Percentiles rank a stretch among this genome's conserved stretches.
These are phyloP conservation scores for Mortierella sp. DNA, from an alignment of 371 early-diverging fungal genomes.

Conservation along the genomic window DNA sequence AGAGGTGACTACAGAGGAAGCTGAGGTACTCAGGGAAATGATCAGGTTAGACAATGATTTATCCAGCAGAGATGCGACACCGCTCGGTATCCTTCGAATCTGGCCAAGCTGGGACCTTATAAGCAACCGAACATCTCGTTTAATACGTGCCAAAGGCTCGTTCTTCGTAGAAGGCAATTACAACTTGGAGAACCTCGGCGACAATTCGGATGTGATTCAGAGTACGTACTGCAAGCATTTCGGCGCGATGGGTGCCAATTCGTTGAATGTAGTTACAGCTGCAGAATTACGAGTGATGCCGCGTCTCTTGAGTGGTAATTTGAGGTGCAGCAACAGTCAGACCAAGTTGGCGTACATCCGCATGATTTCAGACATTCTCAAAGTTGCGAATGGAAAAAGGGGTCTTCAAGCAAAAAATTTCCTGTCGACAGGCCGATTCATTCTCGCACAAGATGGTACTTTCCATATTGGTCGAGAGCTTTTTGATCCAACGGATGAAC, in stretches of 20 bases:
- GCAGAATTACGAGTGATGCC: constrained; percentile 4
- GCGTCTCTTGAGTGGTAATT: not conserved
- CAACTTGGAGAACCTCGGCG: not conserved
- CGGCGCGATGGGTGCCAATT: constrained; percentile 5
- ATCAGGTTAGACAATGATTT: not conserved
- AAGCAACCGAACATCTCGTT: not conserved
- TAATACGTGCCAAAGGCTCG: constrained; percentile 19
- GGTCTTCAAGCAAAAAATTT: not conserved
- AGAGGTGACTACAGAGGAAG: constrained; percentile 1
- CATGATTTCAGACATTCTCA: not conserved
- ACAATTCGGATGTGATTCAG: not conserved
- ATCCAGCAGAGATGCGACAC: not conserved
- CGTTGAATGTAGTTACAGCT: not conserved
- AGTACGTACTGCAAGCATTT: not conserved
- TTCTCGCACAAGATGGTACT: constrained; percentile 9
- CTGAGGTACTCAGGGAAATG: not conserved
- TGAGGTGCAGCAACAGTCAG: not conserved
- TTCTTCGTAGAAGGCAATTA: constrained; percentile 3
- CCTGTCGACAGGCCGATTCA: not conserved
- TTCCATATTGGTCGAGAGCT: not conserved
- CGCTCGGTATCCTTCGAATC: constrained; percentile 17
- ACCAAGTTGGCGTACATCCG: constrained; percentile 2
- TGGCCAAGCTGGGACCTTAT: constrained; percentile 4
- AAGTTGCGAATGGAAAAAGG: not conserved
- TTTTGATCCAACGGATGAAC: not conserved